These are phyloP conservation scores for Wakefieldia striispora DNA, from an alignment of 768 basidiomycete genomes.

Conservation along the genomic window DNA sequence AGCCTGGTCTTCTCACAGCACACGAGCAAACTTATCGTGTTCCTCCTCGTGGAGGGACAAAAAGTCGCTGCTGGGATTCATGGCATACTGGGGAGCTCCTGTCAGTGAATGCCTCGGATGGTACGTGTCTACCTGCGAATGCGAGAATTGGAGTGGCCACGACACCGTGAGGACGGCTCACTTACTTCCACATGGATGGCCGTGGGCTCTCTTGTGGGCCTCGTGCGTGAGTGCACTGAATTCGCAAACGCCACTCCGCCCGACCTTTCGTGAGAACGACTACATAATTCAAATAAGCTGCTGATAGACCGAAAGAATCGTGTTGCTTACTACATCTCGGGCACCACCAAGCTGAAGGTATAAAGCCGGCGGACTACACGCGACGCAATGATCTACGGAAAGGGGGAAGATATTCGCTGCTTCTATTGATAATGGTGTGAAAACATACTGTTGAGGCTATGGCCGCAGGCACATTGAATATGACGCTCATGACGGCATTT, in stretches of 20 bases:
- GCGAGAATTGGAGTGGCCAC: conserved; percentile 2
- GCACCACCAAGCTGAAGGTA: conserved; percentile 37
- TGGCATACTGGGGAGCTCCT: conserved; percentile 21
- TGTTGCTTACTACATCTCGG: conserved; percentile 30
- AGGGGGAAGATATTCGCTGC: neutral
- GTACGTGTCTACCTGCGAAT: conserved; percentile 29
- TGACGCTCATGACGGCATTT: conserved; percentile 64
- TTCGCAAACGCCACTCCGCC: conserved; percentile 16
- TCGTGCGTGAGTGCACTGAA: conserved; percentile 14
- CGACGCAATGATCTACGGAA: conserved; percentile 51
- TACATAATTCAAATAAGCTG: conserved; percentile 3
- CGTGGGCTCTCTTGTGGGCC: conserved; percentile 15
- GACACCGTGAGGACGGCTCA: neutral
- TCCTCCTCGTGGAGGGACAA: conserved; percentile 24
- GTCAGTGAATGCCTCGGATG: conserved; percentile 23
- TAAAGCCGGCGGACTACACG: conserved; percentile 59
- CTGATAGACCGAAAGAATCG: neutral
- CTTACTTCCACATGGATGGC: conserved; percentile 36
- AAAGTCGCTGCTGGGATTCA: conserved; percentile 24
- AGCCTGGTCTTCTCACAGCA: conserved; percentile 5
- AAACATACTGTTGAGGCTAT: conserved; percentile 47
- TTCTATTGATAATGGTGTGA: neutral
- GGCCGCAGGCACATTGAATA: conserved; percentile 66
- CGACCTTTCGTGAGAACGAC: conserved; percentile 21
- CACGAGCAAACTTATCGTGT: conserved; percentile 11